phyloP scores from a whole-genome alignment of 2,329 filamentous ascomycete genomes.

The Cytospora piceicola region DNA sequence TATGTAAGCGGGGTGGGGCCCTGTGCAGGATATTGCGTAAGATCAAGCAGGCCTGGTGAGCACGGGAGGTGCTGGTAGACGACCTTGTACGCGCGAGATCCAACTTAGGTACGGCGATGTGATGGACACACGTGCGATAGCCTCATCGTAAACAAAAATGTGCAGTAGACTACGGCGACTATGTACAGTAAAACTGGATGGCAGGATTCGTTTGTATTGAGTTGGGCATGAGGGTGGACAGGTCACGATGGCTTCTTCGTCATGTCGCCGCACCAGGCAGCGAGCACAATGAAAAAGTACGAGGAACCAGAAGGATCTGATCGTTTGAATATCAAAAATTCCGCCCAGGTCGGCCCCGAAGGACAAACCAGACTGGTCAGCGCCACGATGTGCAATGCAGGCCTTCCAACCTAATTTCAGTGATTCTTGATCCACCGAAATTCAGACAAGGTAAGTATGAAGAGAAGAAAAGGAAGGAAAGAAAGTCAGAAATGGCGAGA shows the following conservation, averaged over 20 bases:
- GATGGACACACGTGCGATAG: no score
- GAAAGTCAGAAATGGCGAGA: constrained; percentile 2
- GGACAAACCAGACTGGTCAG: constrained; percentile 54
- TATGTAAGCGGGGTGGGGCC: no score
- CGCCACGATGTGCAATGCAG: constrained; percentile 60
- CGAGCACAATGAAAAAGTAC: constrained; percentile 48
- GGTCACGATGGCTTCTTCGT: constrained; percentile 44
- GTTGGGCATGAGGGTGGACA: neutral
- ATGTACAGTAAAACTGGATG: no score
- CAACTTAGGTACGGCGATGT: no score
- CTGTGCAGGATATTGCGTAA: no score
- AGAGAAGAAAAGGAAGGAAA: constrained; percentile 2
- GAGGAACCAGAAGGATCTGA: constrained; percentile 20
- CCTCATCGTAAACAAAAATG: no score
- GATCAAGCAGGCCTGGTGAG: no score
- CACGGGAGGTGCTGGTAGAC: no score
- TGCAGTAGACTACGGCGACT: no score
- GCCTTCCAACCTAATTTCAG: constrained; percentile 47
- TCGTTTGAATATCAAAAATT: constrained; percentile 51
- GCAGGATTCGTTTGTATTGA: no score
- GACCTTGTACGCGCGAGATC: no score
- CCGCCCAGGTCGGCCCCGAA: constrained; percentile 55
- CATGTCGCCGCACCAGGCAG: constrained; percentile 45
- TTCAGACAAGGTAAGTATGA: constrained; percentile 31
- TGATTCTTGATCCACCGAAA: constrained; percentile 48